A percentile compares a stretch with the other conserved stretches of the same genome.
Evolutionary conservation across 2,329 filamentous ascomycete species (phyloP).

Genomic region (Sarocladium kiliense): DNA sequence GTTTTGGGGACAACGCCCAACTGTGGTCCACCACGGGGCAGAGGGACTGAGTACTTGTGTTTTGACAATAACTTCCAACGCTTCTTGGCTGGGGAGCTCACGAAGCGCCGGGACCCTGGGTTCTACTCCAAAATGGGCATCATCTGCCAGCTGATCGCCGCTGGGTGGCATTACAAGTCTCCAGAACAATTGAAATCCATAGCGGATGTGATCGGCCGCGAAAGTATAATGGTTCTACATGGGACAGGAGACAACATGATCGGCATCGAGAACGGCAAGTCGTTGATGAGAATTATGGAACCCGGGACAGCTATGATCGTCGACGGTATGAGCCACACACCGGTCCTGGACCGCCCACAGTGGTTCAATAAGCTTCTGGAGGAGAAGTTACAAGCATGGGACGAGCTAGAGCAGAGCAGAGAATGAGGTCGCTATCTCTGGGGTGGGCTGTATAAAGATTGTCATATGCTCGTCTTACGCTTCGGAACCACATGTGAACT

Average conservation of each 20-base stretch:
- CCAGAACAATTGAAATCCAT: conserved; percentile 58
- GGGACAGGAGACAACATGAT: conserved; percentile 78
- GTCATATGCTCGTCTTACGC: too few relatives aligned
- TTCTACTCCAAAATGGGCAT: conserved; percentile 64
- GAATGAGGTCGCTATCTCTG: neutral
- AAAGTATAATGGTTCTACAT: conserved; percentile 73
- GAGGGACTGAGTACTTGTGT: conserved; percentile 35
- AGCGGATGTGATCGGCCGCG: conserved; percentile 63
- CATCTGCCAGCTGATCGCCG: conserved; percentile 71
- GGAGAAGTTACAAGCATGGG: conserved; percentile 44
- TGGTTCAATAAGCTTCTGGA: conserved; percentile 65
- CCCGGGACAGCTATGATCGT: conserved; percentile 58
- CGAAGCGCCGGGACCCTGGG: conserved; percentile 58
- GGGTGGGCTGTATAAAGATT: too few relatives aligned
- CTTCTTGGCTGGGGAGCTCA: conserved; percentile 73
- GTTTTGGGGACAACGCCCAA: conserved; percentile 33
- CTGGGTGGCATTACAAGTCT: conserved; percentile 74
- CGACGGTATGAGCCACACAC: conserved; percentile 71
- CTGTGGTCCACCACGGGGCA: conserved; percentile 24
- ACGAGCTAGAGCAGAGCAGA: neutral
- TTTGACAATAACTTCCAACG: conserved; percentile 78
- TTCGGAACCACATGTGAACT: too few relatives aligned
- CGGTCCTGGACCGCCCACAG: conserved; percentile 63
- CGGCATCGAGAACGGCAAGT: conserved; percentile 60
- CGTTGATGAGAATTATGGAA: conserved; percentile 59